Conservation (phyloP, 139 green algal species). For the Chlamydomonas schloesseri region DNA sequence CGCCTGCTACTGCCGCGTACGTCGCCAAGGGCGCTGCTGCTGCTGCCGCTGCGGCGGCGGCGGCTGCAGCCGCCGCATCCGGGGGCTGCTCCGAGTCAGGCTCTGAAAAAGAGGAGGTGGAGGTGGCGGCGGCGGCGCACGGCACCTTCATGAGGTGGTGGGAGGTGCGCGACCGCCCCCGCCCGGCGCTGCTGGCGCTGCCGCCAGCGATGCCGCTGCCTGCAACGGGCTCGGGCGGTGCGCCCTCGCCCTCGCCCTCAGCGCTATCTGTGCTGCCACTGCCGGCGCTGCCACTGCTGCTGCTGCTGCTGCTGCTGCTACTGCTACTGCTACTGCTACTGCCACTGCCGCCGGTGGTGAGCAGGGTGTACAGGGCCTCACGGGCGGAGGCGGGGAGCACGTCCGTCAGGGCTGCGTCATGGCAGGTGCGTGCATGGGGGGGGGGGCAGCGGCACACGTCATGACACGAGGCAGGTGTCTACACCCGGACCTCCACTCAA, state of each 20-base stretch:
- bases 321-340: neutral
- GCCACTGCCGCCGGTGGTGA: neutral
- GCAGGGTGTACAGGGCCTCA: neutral
- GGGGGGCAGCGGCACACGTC: too few species aligned
- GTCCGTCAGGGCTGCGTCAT: conserved; percentile 9
- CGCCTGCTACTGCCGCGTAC: neutral
- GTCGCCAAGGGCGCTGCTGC: neutral
- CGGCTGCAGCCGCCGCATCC: neutral
- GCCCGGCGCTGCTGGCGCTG: too few species aligned
- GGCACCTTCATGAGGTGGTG: neutral
- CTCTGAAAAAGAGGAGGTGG: too few species aligned
- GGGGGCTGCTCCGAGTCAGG: too few species aligned
- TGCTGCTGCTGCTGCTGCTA: neutral
- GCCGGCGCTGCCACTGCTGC: too few species aligned
- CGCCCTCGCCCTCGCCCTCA: too few species aligned
- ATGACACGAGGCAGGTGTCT: too few species aligned
- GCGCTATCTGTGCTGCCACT: too few species aligned
- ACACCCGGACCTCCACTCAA: too few species aligned
- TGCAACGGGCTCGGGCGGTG: too few species aligned
- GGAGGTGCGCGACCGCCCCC: neutral
- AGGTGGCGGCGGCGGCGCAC: neutral
- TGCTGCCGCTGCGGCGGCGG: neutral
- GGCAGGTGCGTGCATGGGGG: neutral
- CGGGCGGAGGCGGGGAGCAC: conserved; percentile 10
- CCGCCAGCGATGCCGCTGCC: too few species aligned